Base-by-base conservation (phyloP, 805 yeast genomes). In the Metschnikowia orientalis region DNA sequence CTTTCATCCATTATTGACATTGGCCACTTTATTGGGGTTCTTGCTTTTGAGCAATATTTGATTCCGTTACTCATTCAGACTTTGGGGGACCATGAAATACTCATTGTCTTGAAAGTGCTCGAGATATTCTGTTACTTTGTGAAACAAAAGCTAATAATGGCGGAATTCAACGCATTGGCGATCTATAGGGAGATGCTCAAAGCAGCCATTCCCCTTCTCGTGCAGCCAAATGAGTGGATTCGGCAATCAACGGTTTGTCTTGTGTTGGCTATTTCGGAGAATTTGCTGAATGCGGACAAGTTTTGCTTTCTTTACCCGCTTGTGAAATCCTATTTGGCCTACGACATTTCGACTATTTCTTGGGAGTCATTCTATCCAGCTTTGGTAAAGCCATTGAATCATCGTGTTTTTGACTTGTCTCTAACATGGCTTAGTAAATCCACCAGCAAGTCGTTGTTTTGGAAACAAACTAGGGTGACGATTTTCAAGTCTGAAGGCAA, bases 171-270 rank as follows among this genome's bases (percentile, higher is more conserved):
- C 34, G 63, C 63, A 1, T 48, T 64, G 32, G 58, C 55, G 10
- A 57, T 65, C 3, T 66, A 65, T 37, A 51, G 55, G 30, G 70
- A 65, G 37, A 40, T 66, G 10, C 42, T 66, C 10, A 18, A 35
- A 0, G 57, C 45, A 34, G 55, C 63, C 0, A 60, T 79, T 3
- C 75, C 77, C 35, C 67, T 90, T 17, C 51, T 83, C 0, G 56
- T 89, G 6, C 97, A 89, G 51, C 97, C 97, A 0, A 89, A 87
- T 54, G 81, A 76, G 33, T 80, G 94, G 79, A 80, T 90, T 8
- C 59, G 95, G 23, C 86, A 84, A 42, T 71, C 81, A 2, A 74
- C 82, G 0, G 48, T 87, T 26, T 59, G 68, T 2, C 63, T 88
- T 30, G 63, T 88, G 1, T 62, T 82, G 2, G 69, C 81, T 0